Base-by-base conservation (phyloP, 257 asterid species). In the Mitragyna speciosa region DNA sequence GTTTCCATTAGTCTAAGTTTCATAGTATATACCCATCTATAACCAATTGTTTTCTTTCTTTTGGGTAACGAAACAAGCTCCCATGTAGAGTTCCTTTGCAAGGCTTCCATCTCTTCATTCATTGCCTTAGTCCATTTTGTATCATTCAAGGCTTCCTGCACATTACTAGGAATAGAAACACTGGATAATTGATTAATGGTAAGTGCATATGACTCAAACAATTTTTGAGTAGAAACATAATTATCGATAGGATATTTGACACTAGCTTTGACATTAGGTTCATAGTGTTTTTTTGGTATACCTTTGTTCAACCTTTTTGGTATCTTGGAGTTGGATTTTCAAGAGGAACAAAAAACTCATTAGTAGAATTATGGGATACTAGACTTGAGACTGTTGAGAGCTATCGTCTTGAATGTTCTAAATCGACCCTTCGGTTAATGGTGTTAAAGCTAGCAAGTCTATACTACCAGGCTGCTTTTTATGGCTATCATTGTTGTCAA, bases 251-350 rank as follows among this genome's bases (percentile, higher is more conserved):
- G 73, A 17, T 82, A 82, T 73, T 56, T 66, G 15, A 56, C 30
- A 8, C 73, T 78, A 2, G 75, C 67, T 45, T 16, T 73, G 7
- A 17, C 15, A 33, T 74, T 43, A 20, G 52, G 69, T 73, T 67
- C 73, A 73, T 82, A 73, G 45, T 81, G 61, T 30, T 73, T 73
- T 24, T 73, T 82, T 51, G 68, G 77, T 3, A 82, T 30, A 5
- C 63, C 82, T 20, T 9, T 73, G 12, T 72, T 72, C 7, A 54
- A 15, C 19, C 58, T 72, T 26, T 12, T 36, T 76, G 54, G 12
- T 31, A 71, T 30, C 76, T 6, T 3, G 66, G 36, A 2, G n/a
- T n/a, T 48, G 9, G 14, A 10, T 0, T 7, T 20, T 20, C 20
- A 39, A n/a, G n/a, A n/a, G n/a, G n/a, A n/a, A n/a, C n/a, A n/a